Base-by-base conservation (phyloP, 2,329 filamentous ascomycete genomes). In the Fusarium setosum region DNA sequence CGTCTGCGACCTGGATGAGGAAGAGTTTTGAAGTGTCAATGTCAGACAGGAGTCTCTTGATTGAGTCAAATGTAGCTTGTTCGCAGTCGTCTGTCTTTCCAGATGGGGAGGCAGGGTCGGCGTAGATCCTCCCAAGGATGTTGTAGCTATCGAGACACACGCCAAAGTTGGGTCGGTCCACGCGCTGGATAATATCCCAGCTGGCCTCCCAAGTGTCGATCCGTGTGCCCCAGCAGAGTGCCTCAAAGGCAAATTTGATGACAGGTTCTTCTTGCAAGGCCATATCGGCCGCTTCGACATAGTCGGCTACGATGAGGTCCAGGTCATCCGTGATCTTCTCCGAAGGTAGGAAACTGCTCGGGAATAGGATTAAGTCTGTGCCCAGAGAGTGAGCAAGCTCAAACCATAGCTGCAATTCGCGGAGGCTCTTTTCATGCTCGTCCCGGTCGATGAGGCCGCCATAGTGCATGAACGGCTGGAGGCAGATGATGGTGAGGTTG, bases 71-170 rank as follows among this genome's bases (percentile, higher is more conserved):
- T 2, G 91, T 81, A 1, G 82, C 84, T 6, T 79, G 76, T 3
- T 90, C 86, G 8, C 86, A 89, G 60, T 86, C 81, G 0, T 77
- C 65, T 0, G 80, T 86, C 65, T 82, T 82, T 4, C 90, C 86
- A 1, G 80, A 80, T 0, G 78, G 65, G 0, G 82, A 75, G 0
- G 86, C 76, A 0, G 91, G 92, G 70, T 94, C 91, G 1, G 89
- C 92, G 67, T 87, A 94, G 59, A 92, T 86, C 6, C 88, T 80
- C 1, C 87, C 91, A 1, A 90, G 86, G 59, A 94, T 90, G 75
- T 94, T 92, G 79, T 93, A 94, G 0, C 89, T 92, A 76, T 94
- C 92, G 21, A 94, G 82, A 72, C 91, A 93, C 37, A 93, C 80
- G 8, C 92, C 92, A 72, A 94, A 93, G 76, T 94, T 94, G 9